Evolutionary conservation across 805 yeast genomes (phyloP), one percentile per base, ranked within the genome.

Genomic region (Kodamaea nitidulidarum): DNA sequence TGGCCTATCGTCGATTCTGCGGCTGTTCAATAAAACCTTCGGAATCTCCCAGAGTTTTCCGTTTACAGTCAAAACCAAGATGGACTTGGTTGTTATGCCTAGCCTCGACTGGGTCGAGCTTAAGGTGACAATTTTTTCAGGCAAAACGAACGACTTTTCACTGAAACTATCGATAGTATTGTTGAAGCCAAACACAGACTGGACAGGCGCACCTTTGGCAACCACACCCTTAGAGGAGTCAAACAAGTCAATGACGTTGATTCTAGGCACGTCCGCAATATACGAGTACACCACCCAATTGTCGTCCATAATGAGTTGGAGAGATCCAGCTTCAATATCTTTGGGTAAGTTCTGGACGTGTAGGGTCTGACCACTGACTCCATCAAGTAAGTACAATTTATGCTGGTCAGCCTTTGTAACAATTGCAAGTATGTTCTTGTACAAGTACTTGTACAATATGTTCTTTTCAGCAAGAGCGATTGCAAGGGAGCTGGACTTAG

Each of bases 381-480:
- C 67, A 54, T 91, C 93, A 24, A 88, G 42, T 4, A 91, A 54
- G 43, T 76, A 68, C 25, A 88, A 50, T 0, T 27, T 16, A 17
- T 9, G 21, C 7, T 35, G 33, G 0, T 49, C 43, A 1, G 52
- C 45, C 0, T 57, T 52, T 7, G 68, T 55, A 0, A 81, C 62
- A 2, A 81, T 72, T 15, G 80, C 67, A 2, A 82, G 67, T 15
- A 76, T 43, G 50, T 85, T 78, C 15, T 95, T 95, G 51, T 84
- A 73, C 43, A 90, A 62, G 56, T 84, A 90, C 60, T 91, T 93
- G 74, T 90, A 88, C 28, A 88, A 61, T 1, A 87, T 91, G 1
- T 81, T 69, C 54, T 87, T 74, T 49, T 84, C 80, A 15, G 82
- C 81, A 20, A 84, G 61, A 0, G 84, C 76, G 17, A 76, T 71